Evolutionary conservation across 371 early-diverging fungal genomes (phyloP), one percentile per base, ranked within the genome.

Genomic region (Mucor mucedo): DNA sequence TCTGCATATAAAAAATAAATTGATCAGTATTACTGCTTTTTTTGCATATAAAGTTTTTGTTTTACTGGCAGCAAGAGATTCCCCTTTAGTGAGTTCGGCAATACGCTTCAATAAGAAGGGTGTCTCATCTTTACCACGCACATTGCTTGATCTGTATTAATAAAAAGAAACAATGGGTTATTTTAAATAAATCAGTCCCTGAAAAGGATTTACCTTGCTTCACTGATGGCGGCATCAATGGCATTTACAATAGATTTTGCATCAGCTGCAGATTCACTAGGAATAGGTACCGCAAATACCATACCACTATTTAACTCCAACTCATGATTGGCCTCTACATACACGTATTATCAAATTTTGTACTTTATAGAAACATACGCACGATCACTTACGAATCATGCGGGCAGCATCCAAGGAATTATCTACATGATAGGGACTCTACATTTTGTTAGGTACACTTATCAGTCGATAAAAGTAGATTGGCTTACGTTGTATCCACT

Each of bases 201-300:
- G 9, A 16, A n/a, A n/a, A 2, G 13, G 5, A n/a, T 44, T 44
- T 47, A 47, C 47, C 47, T 77, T 16, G 90, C 86, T 71, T 93
- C 93, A 6, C 71, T 48, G 52, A 96, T 61, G 1, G 96, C 95
- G 11, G 72, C 52, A 14, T 80, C 75, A 55, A 97, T 91, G 2
- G 89, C 94, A 0, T 59, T 59, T 55, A 95, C 88, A 29, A 96
- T 86, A 9, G 65, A 52, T 16, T 64, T 62, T 3, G 88, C 84
- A 65, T 89, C 78, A 45, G 83, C 86, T 0, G 91, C 92, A 30
- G 87, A 75, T 21, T 85, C 77, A 6, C 70, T 70, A 0, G 98
- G 95, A 59, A 97, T 95, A 5, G 98, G 98, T 7, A 92, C 93
- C 1, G 93, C 94, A 69, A 98, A 78, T 0, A 98, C 91, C 63